Percentiles rank a stretch among this genome's conserved stretches.
These are phyloP conservation scores for Trichophyton equinum DNA, from an alignment of 2,329 filamentous ascomycete genomes.

Conservation along the genomic window DNA sequence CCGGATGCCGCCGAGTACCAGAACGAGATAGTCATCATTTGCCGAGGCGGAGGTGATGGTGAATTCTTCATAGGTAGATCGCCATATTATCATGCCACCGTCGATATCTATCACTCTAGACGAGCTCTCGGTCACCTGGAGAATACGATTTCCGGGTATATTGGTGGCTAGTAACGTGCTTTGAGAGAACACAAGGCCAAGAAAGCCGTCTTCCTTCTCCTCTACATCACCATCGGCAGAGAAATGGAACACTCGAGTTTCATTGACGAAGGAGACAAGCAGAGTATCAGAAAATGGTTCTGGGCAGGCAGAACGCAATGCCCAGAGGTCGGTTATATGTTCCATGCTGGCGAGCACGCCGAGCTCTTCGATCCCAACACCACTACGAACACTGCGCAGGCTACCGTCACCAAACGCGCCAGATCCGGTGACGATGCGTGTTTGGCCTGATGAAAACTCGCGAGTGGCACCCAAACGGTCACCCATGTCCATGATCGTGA, in stretches of 20 bases:
- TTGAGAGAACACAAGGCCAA: slow-evolving; percentile 55
- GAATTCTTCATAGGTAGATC: slow-evolving; percentile 26
- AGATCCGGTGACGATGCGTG: slow-evolving; percentile 82
- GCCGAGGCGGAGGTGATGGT: slow-evolving; percentile 67
- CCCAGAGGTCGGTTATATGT: slow-evolving; percentile 60
- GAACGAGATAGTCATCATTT: slow-evolving; percentile 55
- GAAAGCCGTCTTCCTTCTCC: slow-evolving; percentile 59
- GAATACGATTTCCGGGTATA: slow-evolving; percentile 47
- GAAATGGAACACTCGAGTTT: slow-evolving; percentile 75
- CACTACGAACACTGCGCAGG: slow-evolving; percentile 79
- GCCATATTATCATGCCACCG: slow-evolving; percentile 33
- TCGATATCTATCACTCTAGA: slow-evolving; percentile 47
- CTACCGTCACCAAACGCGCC: slow-evolving; percentile 83
- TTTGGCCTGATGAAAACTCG: slow-evolving; percentile 89
- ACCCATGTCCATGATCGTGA: slow-evolving; percentile 91
- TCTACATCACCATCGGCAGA: slow-evolving; percentile 64
- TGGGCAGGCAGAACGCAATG: slow-evolving; percentile 44
- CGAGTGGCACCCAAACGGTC: slow-evolving; percentile 70
- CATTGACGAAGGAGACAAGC: slow-evolving; percentile 66
- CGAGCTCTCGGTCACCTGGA: slow-evolving; percentile 62
- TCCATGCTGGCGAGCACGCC: slow-evolving; percentile 70
- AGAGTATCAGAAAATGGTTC: slow-evolving; percentile 49
- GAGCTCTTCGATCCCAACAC: slow-evolving; percentile 79
- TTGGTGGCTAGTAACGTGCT: slow-evolving; percentile 62
- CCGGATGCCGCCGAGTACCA: slow-evolving; percentile 64